A percentile compares a stretch with the other conserved stretches of the same genome.
Conservation (phyloP, 371 early-diverging fungal genomes). For the Entomophthora muscae region DNA sequence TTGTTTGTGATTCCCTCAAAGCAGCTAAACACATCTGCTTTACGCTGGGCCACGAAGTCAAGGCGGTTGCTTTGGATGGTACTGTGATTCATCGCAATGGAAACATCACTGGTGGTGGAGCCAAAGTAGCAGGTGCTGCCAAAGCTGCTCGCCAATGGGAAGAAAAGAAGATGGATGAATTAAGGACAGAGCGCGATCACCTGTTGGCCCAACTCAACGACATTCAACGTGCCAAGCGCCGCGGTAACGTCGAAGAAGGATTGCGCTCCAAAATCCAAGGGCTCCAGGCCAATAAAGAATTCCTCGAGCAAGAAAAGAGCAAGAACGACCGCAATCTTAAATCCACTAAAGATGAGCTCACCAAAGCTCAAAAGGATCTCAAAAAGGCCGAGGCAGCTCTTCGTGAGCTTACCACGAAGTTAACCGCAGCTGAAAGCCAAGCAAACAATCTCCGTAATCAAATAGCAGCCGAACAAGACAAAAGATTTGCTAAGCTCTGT, state of each 20-base stretch:
- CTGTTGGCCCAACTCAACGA: slow-evolving; percentile 50
- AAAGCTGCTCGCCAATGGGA: slow-evolving; percentile 58
- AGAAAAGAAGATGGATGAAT: slow-evolving; percentile 56
- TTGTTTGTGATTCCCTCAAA: slow-evolving; percentile 73
- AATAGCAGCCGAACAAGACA: slow-evolving; percentile 20
- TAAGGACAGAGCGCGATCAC: slow-evolving; percentile 47
- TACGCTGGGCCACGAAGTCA: slow-evolving; percentile 57
- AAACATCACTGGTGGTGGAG: slow-evolving; percentile 75
- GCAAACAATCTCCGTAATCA: neutral
- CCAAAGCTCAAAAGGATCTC: slow-evolving; percentile 19
- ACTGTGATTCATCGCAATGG: slow-evolving; percentile 90
- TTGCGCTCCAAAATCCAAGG: slow-evolving; percentile 36
- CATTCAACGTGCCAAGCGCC: slow-evolving; percentile 47
- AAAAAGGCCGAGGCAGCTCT: neutral
- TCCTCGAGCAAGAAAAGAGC: slow-evolving; percentile 10
- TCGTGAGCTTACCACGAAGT: neutral
- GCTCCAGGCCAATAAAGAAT: slow-evolving; percentile 31
- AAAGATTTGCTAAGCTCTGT: slow-evolving; percentile 67
- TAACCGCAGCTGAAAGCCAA: neutral
- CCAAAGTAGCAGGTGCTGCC: slow-evolving; percentile 16
- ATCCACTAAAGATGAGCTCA: slow-evolving; percentile 21
- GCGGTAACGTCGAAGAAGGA: slow-evolving; percentile 39
- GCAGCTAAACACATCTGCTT: slow-evolving; percentile 77
- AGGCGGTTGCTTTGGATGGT: slow-evolving; percentile 86
- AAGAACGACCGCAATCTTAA: slow-evolving; percentile 23